A percentile compares a stretch with the other conserved stretches of the same genome.
These are phyloP conservation scores for Cokeromyces recurvatus DNA, from an alignment of 371 early-diverging fungal species.

Conservation along the genomic window DNA sequence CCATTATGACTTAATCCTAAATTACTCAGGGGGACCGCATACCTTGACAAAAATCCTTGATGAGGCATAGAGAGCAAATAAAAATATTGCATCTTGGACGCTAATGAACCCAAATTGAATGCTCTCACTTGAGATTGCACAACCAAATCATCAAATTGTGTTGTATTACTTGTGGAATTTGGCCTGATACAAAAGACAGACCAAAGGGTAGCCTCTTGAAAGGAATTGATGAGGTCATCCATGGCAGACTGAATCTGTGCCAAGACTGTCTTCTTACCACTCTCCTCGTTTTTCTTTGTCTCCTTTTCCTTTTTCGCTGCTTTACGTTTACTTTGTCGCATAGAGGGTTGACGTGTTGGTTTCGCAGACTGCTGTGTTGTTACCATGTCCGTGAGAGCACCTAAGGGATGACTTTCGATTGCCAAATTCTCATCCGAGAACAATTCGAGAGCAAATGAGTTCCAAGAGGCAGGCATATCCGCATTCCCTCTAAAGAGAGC, in stretches of 20 bases:
- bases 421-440: constrained; percentile 35
- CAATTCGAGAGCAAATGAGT: constrained; percentile 10
- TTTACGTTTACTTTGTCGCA: constrained; percentile 7
- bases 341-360: constrained; percentile 25
- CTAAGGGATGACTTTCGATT: constrained; percentile 45
- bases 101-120: constrained; percentile 44
- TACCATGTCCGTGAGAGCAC: constrained; percentile 40
- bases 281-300: neutral
- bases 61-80: constrained; percentile 35
- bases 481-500: constrained; percentile 57
- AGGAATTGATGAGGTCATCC: constrained; percentile 67
- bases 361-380: constrained; percentile 47
- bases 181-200: constrained; percentile 74
- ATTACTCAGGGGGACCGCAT: constrained; percentile 42
- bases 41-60: constrained; percentile 62
- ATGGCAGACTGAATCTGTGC: constrained; percentile 67
- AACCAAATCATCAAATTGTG: constrained; percentile 47
- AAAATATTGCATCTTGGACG: constrained; percentile 45
- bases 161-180: constrained; percentile 50
- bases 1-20: constrained; percentile 24
- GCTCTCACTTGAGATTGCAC: constrained; percentile 53
- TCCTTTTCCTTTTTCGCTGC: neutral
- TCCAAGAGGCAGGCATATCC: constrained; percentile 41
- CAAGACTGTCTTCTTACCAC: constrained; percentile 10
- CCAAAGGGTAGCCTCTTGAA: constrained; percentile 80